Conservation (phyloP, 2,329 filamentous ascomycete species). For the Penicillium digitatum region DNA sequence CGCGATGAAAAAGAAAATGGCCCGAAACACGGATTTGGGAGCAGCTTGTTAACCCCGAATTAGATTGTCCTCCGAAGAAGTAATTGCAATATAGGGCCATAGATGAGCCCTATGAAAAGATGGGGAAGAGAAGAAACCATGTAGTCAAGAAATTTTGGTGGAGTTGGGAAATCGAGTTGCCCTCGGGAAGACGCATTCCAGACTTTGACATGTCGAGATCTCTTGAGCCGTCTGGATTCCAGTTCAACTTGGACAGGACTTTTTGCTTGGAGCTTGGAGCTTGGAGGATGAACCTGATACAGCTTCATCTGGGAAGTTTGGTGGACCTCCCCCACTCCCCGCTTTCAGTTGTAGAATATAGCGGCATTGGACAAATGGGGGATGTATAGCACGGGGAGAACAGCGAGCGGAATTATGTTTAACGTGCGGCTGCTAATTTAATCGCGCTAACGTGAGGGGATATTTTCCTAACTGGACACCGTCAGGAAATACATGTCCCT, state of each 20-base stretch:
- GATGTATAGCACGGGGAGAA: neutral
- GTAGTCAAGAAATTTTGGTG: slow-evolving; percentile 11
- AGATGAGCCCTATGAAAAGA: neutral
- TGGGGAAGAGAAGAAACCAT: slow-evolving; percentile 8
- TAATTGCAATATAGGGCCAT: neutral
- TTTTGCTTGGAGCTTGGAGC: neutral
- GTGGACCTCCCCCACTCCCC: neutral
- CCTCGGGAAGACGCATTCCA: slow-evolving; percentile 24
- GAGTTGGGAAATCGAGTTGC: slow-evolving; percentile 21
- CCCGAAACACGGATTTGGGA: slow-evolving; percentile 1
- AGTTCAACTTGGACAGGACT: neutral
- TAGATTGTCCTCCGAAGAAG: slow-evolving; percentile 14
- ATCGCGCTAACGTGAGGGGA: too few relatives aligned
- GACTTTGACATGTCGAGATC: slow-evolving; percentile 1
- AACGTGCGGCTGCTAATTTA: neutral
- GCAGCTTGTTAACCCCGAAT: slow-evolving; percentile 9
- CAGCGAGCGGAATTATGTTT: neutral
- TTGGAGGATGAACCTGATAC: neutral
- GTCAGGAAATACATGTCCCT: neutral
- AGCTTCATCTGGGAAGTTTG: neutral
- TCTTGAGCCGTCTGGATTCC: neutral
- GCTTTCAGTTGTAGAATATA: neutral
- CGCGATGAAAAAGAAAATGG: slow-evolving; percentile 10
- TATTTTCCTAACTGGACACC: neutral
- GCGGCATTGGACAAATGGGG: neutral